These are phyloP conservation scores for Tetracentron sinense DNA, from an alignment of 164 flowering plant genomes.

Conservation along the genomic window DNA sequence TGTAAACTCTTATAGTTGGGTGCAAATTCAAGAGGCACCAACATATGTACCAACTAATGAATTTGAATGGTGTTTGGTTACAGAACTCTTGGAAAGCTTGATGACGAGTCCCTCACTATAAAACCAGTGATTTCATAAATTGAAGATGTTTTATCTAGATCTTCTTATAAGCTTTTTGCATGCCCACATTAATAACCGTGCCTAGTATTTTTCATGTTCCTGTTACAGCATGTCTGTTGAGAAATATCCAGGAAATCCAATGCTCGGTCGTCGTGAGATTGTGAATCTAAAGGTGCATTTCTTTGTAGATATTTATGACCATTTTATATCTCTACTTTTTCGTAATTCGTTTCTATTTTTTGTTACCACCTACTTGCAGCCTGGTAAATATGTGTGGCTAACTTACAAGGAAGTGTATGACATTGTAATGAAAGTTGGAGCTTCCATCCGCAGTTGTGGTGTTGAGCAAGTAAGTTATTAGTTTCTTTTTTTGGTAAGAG, in stretches of 20 bases:
- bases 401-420: conserved; percentile 87
- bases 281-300: conserved; percentile 58
- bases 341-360: background rate
- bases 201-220: background rate
- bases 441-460: conserved; percentile 71
- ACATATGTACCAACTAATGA: too few species aligned
- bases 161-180: too few species aligned
- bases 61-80: too few species aligned
- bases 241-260: conserved; percentile 63
- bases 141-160: too few species aligned
- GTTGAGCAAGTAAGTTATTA: conserved; percentile 46
- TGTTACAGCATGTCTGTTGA: conserved; percentile 62
- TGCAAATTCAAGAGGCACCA: too few species aligned
- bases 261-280: conserved; percentile 82
- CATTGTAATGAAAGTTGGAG: conserved; percentile 61
- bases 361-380: conserved; percentile 35
- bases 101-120: too few species aligned
- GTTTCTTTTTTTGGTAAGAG: too few species aligned
- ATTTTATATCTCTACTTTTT: background rate
- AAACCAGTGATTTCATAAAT: too few species aligned
- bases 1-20: too few species aligned
- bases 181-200: conserved; percentile 1
- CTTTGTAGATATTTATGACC: background rate
- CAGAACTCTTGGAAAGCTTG: too few species aligned
- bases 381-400: conserved; percentile 79